Evolutionary conservation across 2,329 filamentous ascomycete genomes (phyloP).

Genomic region (Fusarium poae): DNA sequence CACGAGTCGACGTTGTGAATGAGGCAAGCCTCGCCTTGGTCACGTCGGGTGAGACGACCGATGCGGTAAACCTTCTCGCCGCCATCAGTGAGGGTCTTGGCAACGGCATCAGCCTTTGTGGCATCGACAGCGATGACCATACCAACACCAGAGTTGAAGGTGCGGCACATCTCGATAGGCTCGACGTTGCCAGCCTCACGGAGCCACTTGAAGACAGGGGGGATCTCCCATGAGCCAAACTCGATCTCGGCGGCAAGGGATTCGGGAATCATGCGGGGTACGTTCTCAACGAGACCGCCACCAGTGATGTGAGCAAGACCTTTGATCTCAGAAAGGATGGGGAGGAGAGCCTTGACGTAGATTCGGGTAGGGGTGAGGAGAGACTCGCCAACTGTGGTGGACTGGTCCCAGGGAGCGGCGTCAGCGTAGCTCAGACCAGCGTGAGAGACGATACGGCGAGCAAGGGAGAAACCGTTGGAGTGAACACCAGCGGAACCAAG

Average conservation of each 20-base stretch:
- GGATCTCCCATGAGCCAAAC: constrained; percentile 79
- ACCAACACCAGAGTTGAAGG: constrained; percentile 94
- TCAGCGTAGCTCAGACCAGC: constrained; percentile 79
- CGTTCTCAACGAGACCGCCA: constrained; percentile 91
- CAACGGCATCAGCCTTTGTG: constrained; percentile 71
- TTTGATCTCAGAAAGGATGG: constrained; percentile 78
- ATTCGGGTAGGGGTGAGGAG: constrained; percentile 92
- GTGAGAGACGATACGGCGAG: constrained; percentile 85
- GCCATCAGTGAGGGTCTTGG: constrained; percentile 69
- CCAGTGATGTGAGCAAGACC: constrained; percentile 98
- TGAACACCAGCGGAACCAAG: constrained; percentile 89
- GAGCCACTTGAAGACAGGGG: constrained; percentile 88
- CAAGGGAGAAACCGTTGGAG: constrained; percentile 98
- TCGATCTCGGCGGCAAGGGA: constrained; percentile 85
- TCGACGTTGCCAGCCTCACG: constrained; percentile 78
- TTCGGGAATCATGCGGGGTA: constrained; percentile 90
- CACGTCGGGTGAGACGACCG: constrained; percentile 75
- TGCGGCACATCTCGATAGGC: constrained; percentile 84
- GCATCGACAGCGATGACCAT: constrained; percentile 89
- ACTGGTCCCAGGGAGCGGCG: constrained; percentile 79
- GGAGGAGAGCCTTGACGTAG: constrained; percentile 87
- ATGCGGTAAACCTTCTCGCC: constrained; percentile 81
- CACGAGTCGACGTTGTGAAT: constrained; percentile 55
- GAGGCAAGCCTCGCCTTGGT: constrained; percentile 54
- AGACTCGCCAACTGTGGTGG: constrained; percentile 75